Evolutionary conservation across 148 eudicot genomes (phyloP).

Genomic region (Agrostemma githago): DNA sequence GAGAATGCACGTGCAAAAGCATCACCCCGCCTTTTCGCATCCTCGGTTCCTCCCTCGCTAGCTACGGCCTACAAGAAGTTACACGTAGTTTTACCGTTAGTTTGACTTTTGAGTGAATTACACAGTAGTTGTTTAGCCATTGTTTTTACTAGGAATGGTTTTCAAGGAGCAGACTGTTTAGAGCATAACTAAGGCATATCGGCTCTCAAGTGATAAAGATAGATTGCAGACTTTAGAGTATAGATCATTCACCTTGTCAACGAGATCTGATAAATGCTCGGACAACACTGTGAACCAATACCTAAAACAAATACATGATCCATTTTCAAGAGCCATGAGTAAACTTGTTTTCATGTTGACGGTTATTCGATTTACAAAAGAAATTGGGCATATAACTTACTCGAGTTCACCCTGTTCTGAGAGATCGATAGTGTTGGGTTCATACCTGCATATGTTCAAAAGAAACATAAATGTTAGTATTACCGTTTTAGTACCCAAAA

Average conservation of each 20-base stretch:
- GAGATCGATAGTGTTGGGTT: constrained; percentile 93
- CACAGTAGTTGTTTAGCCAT: background rate
- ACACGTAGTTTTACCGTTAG: background rate
- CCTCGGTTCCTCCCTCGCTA: constrained; percentile 97
- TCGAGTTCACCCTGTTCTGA: constrained; percentile 80
- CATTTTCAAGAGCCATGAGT: background rate
- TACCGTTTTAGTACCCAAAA: background rate
- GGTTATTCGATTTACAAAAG: background rate
- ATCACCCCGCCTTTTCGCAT: constrained; percentile 96
- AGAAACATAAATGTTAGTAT: background rate
- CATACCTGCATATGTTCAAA: constrained; percentile 51
- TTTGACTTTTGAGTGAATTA: background rate
- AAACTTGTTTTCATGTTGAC: background rate
- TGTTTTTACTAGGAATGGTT: background rate
- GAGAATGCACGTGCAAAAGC: constrained; percentile 99
- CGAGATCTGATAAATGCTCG: constrained; percentile 90
- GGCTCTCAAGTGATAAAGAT: background rate
- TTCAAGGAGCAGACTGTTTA: background rate
- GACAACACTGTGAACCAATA: constrained; percentile 91
- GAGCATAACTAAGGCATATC: background rate
- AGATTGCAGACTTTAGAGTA: background rate
- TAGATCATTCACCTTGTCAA: constrained; percentile 66
- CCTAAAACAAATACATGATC: constrained; percentile 30
- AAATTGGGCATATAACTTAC: constrained; percentile 41
- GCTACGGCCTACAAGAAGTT: constrained; percentile 70